A percentile compares a stretch with the other conserved stretches of the same genome.
Evolutionary conservation across 345 rosid genomes (phyloP).

Genomic region (Angophora floribunda): DNA sequence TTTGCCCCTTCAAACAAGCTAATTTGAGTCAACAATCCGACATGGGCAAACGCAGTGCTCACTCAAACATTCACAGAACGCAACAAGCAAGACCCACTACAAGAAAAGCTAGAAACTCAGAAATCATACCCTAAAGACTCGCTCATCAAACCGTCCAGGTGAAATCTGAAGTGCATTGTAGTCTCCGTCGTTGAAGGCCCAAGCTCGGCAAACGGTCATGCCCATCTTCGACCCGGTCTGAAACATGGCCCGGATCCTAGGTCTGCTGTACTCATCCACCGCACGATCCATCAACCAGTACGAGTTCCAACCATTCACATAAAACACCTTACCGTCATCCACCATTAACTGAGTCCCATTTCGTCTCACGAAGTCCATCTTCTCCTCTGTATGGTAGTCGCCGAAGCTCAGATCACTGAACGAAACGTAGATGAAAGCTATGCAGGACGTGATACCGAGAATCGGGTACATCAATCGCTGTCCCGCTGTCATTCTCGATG

Average conservation of each 20-base stretch:
- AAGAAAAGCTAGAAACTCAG: neutral
- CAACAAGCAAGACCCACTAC: neutral
- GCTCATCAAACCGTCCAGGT: constrained; percentile 84
- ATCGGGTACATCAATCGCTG: constrained; percentile 58
- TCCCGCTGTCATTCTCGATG: constrained; percentile 37
- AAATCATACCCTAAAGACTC: constrained; percentile 60
- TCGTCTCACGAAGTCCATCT: constrained; percentile 51
- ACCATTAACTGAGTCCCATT: constrained; percentile 67
- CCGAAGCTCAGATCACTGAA: constrained; percentile 49
- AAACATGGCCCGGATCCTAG: constrained; percentile 59
- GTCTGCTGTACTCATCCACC: constrained; percentile 49
- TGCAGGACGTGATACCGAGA: constrained; percentile 73
- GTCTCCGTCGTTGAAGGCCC: constrained; percentile 96
- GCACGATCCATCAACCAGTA: constrained; percentile 95
- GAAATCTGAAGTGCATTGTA: constrained; percentile 89
- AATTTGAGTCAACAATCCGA: neutral
- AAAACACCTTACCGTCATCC: constrained; percentile 42
- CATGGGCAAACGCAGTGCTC: neutral
- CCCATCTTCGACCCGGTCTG: constrained; percentile 87
- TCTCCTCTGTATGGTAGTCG: constrained; percentile 9
- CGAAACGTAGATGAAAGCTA: constrained; percentile 62
- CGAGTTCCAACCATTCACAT: constrained; percentile 90
- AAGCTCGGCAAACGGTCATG: constrained; percentile 86
- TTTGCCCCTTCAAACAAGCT: neutral
- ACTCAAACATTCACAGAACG: neutral